Percentiles rank a stretch among this genome's conserved stretches.
Conservation (phyloP, 306 rosid species). For the Datisca glomerata region DNA sequence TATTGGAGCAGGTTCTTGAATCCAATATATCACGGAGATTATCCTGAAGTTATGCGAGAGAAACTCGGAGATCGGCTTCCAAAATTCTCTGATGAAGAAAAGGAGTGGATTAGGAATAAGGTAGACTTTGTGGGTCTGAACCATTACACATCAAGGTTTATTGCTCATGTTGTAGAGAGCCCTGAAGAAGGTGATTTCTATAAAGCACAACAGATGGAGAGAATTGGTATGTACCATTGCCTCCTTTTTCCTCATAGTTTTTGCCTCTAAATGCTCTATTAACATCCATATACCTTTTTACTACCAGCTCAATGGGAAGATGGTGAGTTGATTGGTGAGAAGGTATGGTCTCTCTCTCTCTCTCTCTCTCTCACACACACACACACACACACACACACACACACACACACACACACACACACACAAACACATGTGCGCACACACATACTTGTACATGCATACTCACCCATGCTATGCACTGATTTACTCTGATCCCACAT, state of each 20-base stretch:
- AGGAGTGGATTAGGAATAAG: constrained; percentile 43
- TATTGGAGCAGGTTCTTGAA: constrained; percentile 49
- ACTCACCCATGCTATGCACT: background rate
- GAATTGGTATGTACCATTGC: constrained; percentile 35
- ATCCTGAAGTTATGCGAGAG: constrained; percentile 70
- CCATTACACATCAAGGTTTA: constrained; percentile 82
- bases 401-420: background rate
- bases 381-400: constrained; percentile 1
- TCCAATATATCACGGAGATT: constrained; percentile 71
- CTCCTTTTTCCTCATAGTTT: background rate
- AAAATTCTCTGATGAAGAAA: constrained; percentile 63
- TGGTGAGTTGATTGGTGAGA: constrained; percentile 75
- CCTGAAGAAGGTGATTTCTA: constrained; percentile 29
- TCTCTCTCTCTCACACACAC: constrained; percentile 1
- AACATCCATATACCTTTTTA: constrained; percentile 11
- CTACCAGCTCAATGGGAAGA: constrained; percentile 72
- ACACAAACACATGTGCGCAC: no score
- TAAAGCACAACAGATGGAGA: constrained; percentile 40
- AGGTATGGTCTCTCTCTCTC: constrained; percentile 35
- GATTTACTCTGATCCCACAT: background rate
- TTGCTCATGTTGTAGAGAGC: constrained; percentile 39
- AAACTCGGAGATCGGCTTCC: constrained; percentile 77
- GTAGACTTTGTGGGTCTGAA: constrained; percentile 76
- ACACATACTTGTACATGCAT: background rate
- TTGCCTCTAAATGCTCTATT: constrained; percentile 1